These are phyloP conservation scores for Arthrobotrys pseudoclavata DNA, from an alignment of 2,329 filamentous ascomycete genomes.

Conservation along the genomic window DNA sequence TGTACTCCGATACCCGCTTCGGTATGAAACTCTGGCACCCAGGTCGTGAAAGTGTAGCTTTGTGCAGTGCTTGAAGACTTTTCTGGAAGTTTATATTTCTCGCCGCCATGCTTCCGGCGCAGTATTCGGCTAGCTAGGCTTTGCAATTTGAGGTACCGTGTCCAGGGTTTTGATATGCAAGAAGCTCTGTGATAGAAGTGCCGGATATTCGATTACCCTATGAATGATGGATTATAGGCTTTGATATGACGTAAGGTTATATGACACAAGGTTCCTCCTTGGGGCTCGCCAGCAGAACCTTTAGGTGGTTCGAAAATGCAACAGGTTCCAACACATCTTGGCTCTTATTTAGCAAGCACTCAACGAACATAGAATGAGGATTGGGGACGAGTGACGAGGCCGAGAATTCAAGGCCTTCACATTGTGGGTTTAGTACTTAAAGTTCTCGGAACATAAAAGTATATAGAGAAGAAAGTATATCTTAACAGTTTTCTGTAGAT, in stretches of 20 bases:
- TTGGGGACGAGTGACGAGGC: too few species aligned
- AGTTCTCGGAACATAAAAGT: too few species aligned
- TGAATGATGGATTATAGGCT: too few species aligned
- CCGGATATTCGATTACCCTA: neutral
- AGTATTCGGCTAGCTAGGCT: neutral
- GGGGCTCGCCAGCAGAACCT: neutral
- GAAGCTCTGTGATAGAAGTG: neutral
- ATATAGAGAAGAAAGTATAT: too few species aligned
- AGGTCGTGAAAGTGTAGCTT: neutral
- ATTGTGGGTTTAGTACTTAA: too few species aligned
- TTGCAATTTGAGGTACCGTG: neutral
- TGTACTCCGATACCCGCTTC: neutral
- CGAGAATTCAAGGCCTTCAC: too few species aligned
- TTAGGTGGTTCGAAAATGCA: neutral
- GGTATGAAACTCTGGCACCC: neutral
- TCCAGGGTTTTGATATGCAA: neutral
- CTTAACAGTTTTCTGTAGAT: too few species aligned
- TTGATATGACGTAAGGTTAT: conserved; percentile 11
- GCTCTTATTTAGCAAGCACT: neutral
- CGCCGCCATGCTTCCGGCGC: neutral
- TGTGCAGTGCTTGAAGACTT: neutral
- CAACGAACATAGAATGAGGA: too few species aligned
- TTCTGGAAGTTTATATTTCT: conserved; percentile 5
- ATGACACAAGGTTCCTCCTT: neutral
- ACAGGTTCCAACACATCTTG: conserved; percentile 16